These are phyloP conservation scores for Gloeophyllum trabeum DNA, from an alignment of 768 basidiomycete genomes.

Conservation along the genomic window DNA sequence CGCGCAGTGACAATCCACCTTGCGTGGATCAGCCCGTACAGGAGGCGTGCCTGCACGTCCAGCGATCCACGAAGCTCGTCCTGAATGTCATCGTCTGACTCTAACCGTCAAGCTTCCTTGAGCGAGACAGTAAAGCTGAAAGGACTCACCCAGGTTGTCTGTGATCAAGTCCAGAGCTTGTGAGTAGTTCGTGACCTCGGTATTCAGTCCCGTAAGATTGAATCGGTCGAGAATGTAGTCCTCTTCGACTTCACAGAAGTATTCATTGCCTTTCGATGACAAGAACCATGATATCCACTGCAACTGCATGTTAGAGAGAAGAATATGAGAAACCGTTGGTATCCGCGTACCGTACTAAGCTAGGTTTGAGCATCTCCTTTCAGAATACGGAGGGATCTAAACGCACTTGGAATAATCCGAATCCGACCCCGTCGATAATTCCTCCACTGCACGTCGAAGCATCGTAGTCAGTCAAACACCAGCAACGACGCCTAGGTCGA, in stretches of 20 bases:
- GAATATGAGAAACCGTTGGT: background rate
- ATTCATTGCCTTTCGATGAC: conserved; percentile 96
- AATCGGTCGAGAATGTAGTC: conserved; percentile 98
- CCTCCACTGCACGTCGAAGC: conserved; percentile 45
- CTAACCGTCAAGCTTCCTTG: background rate
- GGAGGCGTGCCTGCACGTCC: conserved; percentile 84
- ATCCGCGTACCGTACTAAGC: conserved; percentile 9
- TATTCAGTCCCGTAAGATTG: conserved; percentile 95
- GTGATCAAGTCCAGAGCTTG: conserved; percentile 95
- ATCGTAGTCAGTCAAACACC: too few relatives aligned
- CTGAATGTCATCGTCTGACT: conserved; percentile 82
- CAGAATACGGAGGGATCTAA: conserved; percentile 1
- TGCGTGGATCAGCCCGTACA: conserved; percentile 96
- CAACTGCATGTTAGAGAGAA: background rate
- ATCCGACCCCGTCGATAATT: conserved; percentile 85
- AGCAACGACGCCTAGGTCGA: too few relatives aligned
- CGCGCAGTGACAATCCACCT: conserved; percentile 94
- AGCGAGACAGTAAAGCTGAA: background rate
- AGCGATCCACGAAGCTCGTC: conserved; percentile 88
- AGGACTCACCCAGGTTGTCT: conserved; percentile 74
- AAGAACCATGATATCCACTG: conserved; percentile 95
- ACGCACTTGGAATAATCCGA: conserved; percentile 92
- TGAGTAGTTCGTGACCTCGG: conserved; percentile 89
- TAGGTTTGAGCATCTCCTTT: conserved; percentile 1
- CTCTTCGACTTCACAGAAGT: conserved; percentile 98